Percentiles rank a stretch among this genome's conserved stretches.
Evolutionary conservation across 345 rosid genomes (phyloP).

Genomic region (Pistacia atlantica): DNA sequence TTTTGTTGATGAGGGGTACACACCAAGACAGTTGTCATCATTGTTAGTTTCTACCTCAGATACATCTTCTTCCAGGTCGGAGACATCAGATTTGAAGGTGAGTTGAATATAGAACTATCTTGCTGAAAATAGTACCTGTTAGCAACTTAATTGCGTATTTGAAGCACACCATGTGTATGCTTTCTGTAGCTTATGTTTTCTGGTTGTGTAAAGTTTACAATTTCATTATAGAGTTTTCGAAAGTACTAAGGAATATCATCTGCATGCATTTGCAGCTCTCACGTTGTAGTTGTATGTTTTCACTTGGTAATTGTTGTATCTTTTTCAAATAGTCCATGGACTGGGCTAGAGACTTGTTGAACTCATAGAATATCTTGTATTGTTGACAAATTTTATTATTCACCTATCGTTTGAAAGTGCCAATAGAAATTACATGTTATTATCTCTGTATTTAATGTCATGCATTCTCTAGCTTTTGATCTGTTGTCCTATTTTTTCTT

Average conservation of each 20-base stretch:
- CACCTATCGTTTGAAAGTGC: background rate
- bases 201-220: background rate
- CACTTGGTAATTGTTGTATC: background rate
- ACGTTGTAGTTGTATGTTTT: background rate
- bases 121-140: slow-evolving; percentile 8
- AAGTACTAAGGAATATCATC: background rate
- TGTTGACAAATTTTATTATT: background rate
- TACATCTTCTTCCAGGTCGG: slow-evolving; percentile 72
- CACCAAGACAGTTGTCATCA: slow-evolving; percentile 62
- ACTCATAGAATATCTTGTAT: background rate
- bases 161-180: background rate
- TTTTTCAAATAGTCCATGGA: background rate
- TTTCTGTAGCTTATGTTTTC: background rate
- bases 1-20: slow-evolving; percentile 69
- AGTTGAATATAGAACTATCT: slow-evolving; percentile 26
- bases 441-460: background rate
- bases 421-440: background rate
- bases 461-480: background rate
- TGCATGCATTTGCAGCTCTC: background rate
- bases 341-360: background rate
- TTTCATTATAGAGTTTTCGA: background rate
- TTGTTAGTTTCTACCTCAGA: slow-evolving; percentile 69
- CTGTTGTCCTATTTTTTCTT: background rate
- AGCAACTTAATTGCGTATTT: background rate
- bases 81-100: slow-evolving; percentile 84